Conservation (phyloP, 805 yeast species). For the Tetrapisispora namnaoensis region DNA sequence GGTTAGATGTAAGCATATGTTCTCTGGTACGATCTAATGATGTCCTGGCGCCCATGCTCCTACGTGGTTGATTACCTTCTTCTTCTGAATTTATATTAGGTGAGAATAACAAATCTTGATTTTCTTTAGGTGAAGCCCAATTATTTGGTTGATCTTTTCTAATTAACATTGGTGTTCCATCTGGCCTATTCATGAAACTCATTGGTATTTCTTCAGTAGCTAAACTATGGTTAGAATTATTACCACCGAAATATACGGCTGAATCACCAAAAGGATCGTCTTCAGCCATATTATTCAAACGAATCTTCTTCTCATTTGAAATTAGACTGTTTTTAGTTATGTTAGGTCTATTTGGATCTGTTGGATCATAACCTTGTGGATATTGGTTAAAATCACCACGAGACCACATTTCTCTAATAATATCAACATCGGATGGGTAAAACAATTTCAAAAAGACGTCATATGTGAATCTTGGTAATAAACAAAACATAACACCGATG, state of each 20-base stretch:
- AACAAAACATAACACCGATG: constrained; percentile 52
- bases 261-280: constrained; percentile 1
- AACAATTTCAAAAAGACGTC: constrained; percentile 45
- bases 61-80: background rate
- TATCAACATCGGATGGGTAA: constrained; percentile 63
- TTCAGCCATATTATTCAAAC: constrained; percentile 4
- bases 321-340: constrained; percentile 17
- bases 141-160: constrained; percentile 9
- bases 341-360: constrained; percentile 58
- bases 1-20: constrained; percentile 30
- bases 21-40: constrained; percentile 33
- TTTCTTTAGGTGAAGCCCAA: constrained; percentile 15
- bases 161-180: constrained; percentile 24
- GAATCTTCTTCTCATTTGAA: background rate
- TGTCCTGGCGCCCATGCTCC: constrained; percentile 16
- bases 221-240: constrained; percentile 22
- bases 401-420: constrained; percentile 58
- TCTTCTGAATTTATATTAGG: constrained; percentile 8
- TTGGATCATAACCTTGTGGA: constrained; percentile 66
- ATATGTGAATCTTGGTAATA: constrained; percentile 57
- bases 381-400: constrained; percentile 59
- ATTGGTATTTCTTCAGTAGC: constrained; percentile 34
- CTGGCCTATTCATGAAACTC: constrained; percentile 18
- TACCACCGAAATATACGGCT: constrained; percentile 4
- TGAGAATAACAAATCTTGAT: constrained; percentile 14